phyloP scores from a whole-genome alignment of 2,329 filamentous ascomycete genomes.

The Cytospora chrysosperma region DNA sequence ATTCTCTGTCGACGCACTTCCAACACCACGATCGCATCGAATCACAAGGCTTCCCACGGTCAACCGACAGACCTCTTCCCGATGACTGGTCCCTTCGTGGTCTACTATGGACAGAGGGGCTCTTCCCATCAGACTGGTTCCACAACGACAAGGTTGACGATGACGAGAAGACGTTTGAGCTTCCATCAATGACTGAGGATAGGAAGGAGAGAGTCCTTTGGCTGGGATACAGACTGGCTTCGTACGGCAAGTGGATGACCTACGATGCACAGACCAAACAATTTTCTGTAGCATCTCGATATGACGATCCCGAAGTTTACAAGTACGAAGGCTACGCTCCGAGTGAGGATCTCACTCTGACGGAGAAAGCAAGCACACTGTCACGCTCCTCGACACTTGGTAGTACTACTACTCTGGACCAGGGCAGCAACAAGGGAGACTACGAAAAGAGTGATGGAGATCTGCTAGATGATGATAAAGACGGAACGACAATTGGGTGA shows the following conservation, averaged over 20 bases:
- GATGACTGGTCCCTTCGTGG: conserved; percentile 70
- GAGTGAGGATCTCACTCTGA: not conserved
- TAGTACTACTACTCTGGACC: conserved; percentile 9
- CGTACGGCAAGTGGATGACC: conserved; percentile 42
- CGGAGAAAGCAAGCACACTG: not conserved
- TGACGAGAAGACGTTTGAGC: conserved; percentile 65
- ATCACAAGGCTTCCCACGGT: conserved; percentile 46
- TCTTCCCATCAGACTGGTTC: conserved; percentile 62
- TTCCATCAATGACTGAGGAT: conserved; percentile 56
- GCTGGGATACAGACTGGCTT: conserved; percentile 51
- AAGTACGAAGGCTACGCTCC: not conserved
- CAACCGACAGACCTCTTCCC: conserved; percentile 55
- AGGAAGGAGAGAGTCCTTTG: conserved; percentile 60
- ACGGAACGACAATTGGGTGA: not conserved
- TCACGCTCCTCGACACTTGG: conserved; percentile 8
- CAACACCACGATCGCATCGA: conserved; percentile 38
- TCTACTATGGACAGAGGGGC: conserved; percentile 57
- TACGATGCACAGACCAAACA: conserved; percentile 40
- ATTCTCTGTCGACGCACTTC: conserved; percentile 32
- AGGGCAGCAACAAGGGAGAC: not conserved
- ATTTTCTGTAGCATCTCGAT: conserved; percentile 42
- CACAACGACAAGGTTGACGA: conserved; percentile 58
- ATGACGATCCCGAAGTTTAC: conserved; percentile 31
- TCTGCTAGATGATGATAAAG: not conserved
- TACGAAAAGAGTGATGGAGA: not conserved